phyloP scores from a whole-genome alignment of 345 rosid genomes.

The Linum trigynum region DNA sequence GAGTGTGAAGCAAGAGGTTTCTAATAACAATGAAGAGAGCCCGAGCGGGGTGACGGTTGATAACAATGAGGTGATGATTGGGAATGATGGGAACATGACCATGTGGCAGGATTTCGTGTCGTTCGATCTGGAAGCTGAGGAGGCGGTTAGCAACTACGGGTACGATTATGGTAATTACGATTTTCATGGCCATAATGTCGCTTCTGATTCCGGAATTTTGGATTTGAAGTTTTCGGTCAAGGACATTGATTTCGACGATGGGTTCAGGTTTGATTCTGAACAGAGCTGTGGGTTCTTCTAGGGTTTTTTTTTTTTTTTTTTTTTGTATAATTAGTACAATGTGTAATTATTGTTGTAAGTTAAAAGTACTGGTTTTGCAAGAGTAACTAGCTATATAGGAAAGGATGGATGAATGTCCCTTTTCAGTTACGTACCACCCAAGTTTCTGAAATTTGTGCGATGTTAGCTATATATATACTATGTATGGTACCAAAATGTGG shows the following conservation, averaged over 20 bases:
- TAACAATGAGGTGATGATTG: neutral
- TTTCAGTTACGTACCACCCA: no score
- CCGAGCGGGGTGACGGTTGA: neutral
- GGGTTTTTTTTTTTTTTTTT: neutral
- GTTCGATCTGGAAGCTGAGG: conserved; percentile 10
- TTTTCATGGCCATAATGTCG: conserved; percentile 2
- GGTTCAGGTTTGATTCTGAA: conserved; percentile 10
- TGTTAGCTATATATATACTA: no score
- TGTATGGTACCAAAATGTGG: no score
- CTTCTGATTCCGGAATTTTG: neutral
- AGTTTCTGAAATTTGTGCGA: no score
- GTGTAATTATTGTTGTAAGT: neutral
- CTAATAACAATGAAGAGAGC: neutral
- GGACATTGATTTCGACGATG: conserved; percentile 10
- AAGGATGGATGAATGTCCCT: no score
- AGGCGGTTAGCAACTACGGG: neutral
- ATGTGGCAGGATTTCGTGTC: conserved; percentile 26
- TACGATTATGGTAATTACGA: conserved; percentile 1
- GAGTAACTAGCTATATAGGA: neutral
- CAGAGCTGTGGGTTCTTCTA: conserved; percentile 1
- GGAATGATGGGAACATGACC: neutral
- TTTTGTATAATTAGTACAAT: neutral
- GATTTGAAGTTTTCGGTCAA: conserved; percentile 1
- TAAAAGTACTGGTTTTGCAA: no score
- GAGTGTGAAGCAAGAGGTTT: conserved; percentile 13